phyloP scores from a whole-genome alignment of 345 rosid species.

The Erodium maritimum region DNA sequence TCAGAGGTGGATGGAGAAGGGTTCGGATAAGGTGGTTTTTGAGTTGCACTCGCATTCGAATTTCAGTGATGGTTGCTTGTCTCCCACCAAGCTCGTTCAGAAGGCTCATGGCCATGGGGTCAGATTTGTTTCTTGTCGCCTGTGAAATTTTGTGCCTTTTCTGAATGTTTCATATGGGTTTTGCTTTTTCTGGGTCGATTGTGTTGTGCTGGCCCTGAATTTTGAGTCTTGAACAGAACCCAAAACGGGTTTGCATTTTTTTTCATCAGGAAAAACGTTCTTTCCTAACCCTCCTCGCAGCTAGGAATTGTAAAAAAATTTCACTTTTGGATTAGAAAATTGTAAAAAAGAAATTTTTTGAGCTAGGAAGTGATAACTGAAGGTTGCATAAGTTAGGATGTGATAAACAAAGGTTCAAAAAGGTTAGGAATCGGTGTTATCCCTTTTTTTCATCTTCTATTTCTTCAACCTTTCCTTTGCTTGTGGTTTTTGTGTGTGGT shows the following conservation, averaged over 20 bases:
- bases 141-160: neutral
- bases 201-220: neutral
- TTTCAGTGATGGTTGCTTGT: slow-evolving; percentile 80
- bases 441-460: no score
- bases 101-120: slow-evolving; percentile 86
- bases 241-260: neutral
- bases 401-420: no score
- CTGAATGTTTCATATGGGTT: neutral
- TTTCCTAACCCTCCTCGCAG: no score
- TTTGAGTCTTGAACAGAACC: neutral
- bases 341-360: no score
- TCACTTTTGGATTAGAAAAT: no score
- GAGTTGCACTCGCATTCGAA: slow-evolving; percentile 92
- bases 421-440: no score
- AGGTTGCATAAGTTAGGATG: no score
- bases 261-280: no score
- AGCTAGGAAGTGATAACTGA: no score
- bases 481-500: neutral
- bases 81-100: slow-evolving; percentile 87
- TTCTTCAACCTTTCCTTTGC: no score
- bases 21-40: slow-evolving; percentile 41
- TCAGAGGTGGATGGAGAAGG: slow-evolving; percentile 23
- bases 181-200: neutral
- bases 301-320: no score
- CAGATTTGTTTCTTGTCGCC: slow-evolving; percentile 11